Conservation (phyloP, 2,329 filamentous ascomycete genomes). For the Penicillium sclerotigenum region DNA sequence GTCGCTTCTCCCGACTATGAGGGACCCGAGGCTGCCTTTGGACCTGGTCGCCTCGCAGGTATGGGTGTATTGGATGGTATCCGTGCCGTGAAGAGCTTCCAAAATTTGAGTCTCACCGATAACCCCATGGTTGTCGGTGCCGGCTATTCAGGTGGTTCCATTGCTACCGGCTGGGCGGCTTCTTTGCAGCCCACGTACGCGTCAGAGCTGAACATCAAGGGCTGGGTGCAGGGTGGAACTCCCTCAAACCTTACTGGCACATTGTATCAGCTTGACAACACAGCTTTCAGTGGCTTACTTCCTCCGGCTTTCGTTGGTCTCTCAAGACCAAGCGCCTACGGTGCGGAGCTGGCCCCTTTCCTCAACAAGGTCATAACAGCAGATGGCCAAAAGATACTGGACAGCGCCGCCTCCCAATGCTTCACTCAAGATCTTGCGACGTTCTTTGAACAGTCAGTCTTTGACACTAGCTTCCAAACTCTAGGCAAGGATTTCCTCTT, state of each 20-base stretch:
- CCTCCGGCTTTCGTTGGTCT: constrained; percentile 26
- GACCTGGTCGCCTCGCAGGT: constrained; percentile 42
- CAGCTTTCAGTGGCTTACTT: constrained; percentile 25
- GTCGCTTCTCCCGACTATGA: constrained; percentile 51
- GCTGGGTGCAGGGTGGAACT: constrained; percentile 29
- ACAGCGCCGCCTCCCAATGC: constrained; percentile 18
- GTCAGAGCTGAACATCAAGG: constrained; percentile 49
- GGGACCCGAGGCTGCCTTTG: constrained; percentile 47
- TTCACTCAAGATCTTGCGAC: constrained; percentile 14
- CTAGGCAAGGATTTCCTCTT: constrained; percentile 16
- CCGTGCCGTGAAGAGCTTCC: constrained; percentile 40
- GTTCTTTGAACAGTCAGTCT: constrained; percentile 22
- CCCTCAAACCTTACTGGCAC: constrained; percentile 29
- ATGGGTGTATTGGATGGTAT: constrained; percentile 47
- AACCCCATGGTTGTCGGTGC: constrained; percentile 41
- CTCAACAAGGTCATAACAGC: constrained; percentile 20
- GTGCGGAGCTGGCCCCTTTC: constrained; percentile 19
- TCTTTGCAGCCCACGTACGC: constrained; percentile 54
- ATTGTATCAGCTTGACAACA: constrained; percentile 22
- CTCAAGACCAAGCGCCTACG: constrained; percentile 25
- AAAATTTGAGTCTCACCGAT: constrained; percentile 15
- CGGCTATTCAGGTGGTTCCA: constrained; percentile 56
- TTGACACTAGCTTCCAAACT: constrained; percentile 22
- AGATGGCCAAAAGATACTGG: constrained; percentile 16
- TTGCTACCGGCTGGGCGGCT: constrained; percentile 53